Evolutionary conservation across 148 eudicot species (phyloP), one percentile per base, ranked within the genome.

Genomic region (Persicaria tinctoria): DNA sequence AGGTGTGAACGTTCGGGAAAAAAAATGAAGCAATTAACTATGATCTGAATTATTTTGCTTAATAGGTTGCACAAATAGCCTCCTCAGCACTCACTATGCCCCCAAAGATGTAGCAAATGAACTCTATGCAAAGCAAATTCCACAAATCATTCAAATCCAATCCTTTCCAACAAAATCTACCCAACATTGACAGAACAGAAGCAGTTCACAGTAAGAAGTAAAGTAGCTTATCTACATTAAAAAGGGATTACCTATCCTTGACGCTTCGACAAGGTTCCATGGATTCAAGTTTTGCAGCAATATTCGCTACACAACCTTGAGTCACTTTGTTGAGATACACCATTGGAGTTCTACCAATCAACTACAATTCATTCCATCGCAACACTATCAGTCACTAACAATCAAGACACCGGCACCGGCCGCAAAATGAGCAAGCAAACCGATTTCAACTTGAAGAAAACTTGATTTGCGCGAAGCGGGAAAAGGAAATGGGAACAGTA

Each of bases 341-440:
- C 95, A 90, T 85, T 63, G 95, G 95, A 23, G 95, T 90, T 77
- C 85, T 80, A 50, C 94, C 91, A 78, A 90, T 88, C 84, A 90
- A 81, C 95, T 90, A 82, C 60, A 85, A 59, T 60, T 76, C 45
- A 66, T 55, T 20, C 72, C 63, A 76, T 63, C 38, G 73, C 57
- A 76, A 64, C 78, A 56, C 48, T 68, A 74, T 80, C 53, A 78
- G 79, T 55, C 5, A 51, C 6, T 2, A 11, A 4, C 11, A 12
- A 66, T 41, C 20, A 5, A 66, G 4, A 66, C 48, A 14, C 68
- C 70, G 14, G 48, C 17, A 66, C 44, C 6, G 18, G 70, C 47
- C 47, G 8, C 48, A 66, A 66, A 27, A 5, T 20, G 9, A 32
- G 32, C 18, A 18, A 59, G 9, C 38, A 59, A 59, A 18, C n/a